phyloP scores from a whole-genome alignment of 495 filamentous ascomycete genomes.

The Ascobolus immersus region DNA sequence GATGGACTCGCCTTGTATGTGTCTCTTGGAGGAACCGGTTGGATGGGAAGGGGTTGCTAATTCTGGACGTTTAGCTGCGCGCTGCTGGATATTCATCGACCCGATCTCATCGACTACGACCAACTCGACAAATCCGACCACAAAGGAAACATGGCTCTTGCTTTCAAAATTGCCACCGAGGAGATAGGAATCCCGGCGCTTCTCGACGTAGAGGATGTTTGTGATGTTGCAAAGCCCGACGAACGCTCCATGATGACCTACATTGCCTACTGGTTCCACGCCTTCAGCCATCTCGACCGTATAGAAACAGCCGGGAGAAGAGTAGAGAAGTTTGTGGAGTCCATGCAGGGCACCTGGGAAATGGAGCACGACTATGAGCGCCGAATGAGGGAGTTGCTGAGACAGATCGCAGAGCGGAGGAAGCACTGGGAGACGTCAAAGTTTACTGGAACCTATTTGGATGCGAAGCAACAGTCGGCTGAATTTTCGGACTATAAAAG shows the following conservation, averaged over 20 bases:
- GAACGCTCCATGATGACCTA: conserved; percentile 97
- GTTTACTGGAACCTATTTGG: conserved; percentile 77
- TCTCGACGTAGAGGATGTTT: conserved; percentile 93
- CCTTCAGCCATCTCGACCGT: conserved; percentile 90
- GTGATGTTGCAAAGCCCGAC: conserved; percentile 83
- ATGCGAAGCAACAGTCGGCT: conserved; percentile 64
- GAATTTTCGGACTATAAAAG: conserved; percentile 71
- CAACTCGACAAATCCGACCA: conserved; percentile 81
- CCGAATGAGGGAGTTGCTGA: conserved; percentile 56
- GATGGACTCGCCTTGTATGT: conserved; percentile 68
- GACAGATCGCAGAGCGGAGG: conserved; percentile 44
- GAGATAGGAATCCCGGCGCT: conserved; percentile 94
- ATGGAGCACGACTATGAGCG: conserved; percentile 92
- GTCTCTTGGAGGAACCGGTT: neutral
- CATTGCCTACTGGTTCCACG: conserved; percentile 99
- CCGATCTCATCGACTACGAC: conserved; percentile 91
- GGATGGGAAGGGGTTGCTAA: conserved; percentile 2
- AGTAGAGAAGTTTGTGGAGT: conserved; percentile 94
- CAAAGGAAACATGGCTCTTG: conserved; percentile 87
- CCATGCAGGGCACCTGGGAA: conserved; percentile 98
- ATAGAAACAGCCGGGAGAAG: conserved; percentile 90
- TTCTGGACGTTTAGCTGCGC: conserved; percentile 37
- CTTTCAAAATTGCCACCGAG: conserved; percentile 81
- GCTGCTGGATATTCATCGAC: conserved; percentile 83
- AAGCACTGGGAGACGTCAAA: conserved; percentile 47